Conservation (phyloP, 257 asterid genomes). For the Echium plantagineum region DNA sequence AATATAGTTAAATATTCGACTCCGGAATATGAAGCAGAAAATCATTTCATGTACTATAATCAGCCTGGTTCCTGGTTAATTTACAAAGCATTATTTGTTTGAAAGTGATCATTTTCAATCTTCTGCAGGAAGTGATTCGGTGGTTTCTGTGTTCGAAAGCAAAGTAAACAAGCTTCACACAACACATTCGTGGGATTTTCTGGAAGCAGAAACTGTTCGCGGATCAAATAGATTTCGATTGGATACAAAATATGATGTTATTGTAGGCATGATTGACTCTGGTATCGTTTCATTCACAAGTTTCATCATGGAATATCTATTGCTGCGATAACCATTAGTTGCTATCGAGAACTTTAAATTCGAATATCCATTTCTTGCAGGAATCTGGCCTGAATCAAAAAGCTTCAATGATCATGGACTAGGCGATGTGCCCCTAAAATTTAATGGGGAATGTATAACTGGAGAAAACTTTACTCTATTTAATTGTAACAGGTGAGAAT, state of each 20-base stretch:
- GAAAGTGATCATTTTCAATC: slow-evolving; percentile 5
- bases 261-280: slow-evolving; percentile 39
- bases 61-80: neutral
- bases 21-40: no score
- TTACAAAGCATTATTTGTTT: no score
- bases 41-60: no score
- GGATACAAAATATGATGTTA: slow-evolving; percentile 17
- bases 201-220: slow-evolving; percentile 22
- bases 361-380: slow-evolving; percentile 13
- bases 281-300: slow-evolving; percentile 14
- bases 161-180: slow-evolving; percentile 23
- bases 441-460: slow-evolving; percentile 44
- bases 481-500: slow-evolving; percentile 38
- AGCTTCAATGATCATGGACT: slow-evolving; percentile 24
- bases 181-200: slow-evolving; percentile 39
- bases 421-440: slow-evolving; percentile 38
- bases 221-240: slow-evolving; percentile 12
- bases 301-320: neutral
- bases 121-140: slow-evolving; percentile 26
- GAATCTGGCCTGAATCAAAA: slow-evolving; percentile 27
- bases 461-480: slow-evolving; percentile 41
- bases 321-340: neutral
- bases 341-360: neutral
- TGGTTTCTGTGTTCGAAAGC: slow-evolving; percentile 37
- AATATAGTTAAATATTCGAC: no score